Evolutionary conservation across 352 stramenopile genomes (phyloP).

Genomic region (Peronospora belbahrii): DNA sequence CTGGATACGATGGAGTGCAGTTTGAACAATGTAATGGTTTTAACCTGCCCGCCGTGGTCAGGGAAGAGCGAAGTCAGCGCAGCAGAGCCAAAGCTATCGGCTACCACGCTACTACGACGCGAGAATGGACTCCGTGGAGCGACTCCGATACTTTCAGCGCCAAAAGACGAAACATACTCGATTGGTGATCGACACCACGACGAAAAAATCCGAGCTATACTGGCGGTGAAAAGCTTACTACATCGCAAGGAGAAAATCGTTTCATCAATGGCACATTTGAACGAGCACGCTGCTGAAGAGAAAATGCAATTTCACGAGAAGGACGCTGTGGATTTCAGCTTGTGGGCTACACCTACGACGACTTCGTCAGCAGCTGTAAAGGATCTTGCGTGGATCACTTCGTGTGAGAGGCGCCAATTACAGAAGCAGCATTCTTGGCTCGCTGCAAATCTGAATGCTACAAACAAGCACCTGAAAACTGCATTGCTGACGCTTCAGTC

Average conservation of each 20-base stretch:
- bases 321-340: conserved; percentile 20
- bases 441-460: conserved; percentile 52
- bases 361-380: conserved; percentile 25
- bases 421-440: conserved; percentile 66
- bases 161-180: neutral
- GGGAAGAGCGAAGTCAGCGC: neutral
- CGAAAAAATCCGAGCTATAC: conserved; percentile 35
- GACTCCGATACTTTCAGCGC: neutral
- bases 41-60: conserved; percentile 26
- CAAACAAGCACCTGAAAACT: conserved; percentile 46
- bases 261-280: conserved; percentile 36
- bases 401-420: conserved; percentile 26
- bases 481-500: conserved; percentile 60
- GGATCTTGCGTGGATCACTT: conserved; percentile 14
- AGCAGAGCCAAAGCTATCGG: conserved; percentile 6
- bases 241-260: conserved; percentile 72
- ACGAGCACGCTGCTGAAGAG: conserved; percentile 24
- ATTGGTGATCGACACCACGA: conserved; percentile 17
- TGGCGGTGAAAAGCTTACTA: conserved; percentile 51
- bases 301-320: conserved; percentile 12
- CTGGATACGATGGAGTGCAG: conserved; percentile 31
- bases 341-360: conserved; percentile 19
- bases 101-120: conserved; percentile 25
- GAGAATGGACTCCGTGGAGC: neutral
- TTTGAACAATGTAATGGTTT: conserved; percentile 52